Conservation (phyloP, 2,329 filamentous ascomycete species). For the Dactylellina haptotyla region DNA sequence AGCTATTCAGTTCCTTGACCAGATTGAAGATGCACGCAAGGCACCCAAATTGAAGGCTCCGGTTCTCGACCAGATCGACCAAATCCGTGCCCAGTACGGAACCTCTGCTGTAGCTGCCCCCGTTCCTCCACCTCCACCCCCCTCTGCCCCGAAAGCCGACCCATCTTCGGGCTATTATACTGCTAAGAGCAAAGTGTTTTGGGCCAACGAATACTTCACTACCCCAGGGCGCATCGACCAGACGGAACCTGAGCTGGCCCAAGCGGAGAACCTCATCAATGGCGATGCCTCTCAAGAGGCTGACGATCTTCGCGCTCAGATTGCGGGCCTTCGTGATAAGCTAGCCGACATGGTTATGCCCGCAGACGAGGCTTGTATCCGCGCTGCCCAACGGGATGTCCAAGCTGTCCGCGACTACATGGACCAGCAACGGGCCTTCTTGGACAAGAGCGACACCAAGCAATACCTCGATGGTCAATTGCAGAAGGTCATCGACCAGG, state of each 20-base stretch:
- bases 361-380: slow-evolving; percentile 19
- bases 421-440: slow-evolving; percentile 19
- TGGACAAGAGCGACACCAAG: slow-evolving; percentile 20
- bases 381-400: slow-evolving; percentile 31
- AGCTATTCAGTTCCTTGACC: slow-evolving; percentile 22
- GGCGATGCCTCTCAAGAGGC: slow-evolving; percentile 24
- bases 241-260: slow-evolving; percentile 25
- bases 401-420: slow-evolving; percentile 29
- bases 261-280: slow-evolving; percentile 12
- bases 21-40: slow-evolving; percentile 25
- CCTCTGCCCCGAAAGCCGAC: not conserved
- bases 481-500: slow-evolving; percentile 27
- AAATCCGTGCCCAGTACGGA: slow-evolving; percentile 21
- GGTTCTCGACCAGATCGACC: slow-evolving; percentile 24
- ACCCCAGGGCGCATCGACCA: slow-evolving; percentile 27
- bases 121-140: not conserved
- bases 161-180: not conserved
- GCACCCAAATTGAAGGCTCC: slow-evolving; percentile 23
- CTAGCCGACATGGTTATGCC: slow-evolving; percentile 18
- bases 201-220: slow-evolving; percentile 34
- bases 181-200: slow-evolving; percentile 27
- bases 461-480: slow-evolving; percentile 19
- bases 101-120: slow-evolving; percentile 3
- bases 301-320: slow-evolving; percentile 19
- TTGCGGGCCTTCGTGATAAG: slow-evolving; percentile 14